Evolutionary conservation across 352 stramenopile species (phyloP), one percentile per base, ranked within the genome.

Genomic region (Elongisporangium prolatum): DNA sequence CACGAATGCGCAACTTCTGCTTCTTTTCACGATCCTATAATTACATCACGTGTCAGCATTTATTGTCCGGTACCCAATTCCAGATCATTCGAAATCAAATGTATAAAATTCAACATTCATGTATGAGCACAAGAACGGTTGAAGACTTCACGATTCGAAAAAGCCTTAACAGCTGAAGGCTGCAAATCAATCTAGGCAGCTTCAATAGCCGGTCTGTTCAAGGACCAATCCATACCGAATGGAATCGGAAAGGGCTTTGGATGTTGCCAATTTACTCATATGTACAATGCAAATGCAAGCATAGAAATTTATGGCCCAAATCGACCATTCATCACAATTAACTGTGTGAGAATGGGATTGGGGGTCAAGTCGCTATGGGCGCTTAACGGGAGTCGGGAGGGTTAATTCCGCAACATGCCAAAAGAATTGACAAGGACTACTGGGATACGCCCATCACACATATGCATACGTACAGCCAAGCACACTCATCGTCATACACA

Each of bases 171-270:
- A 95, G 86, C 86, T 95, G 86, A 93, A 95, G 86, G 86, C 83
- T 95, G 84, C 86, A 91, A 61, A 68, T 87, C 61, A 13, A 14
- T 94, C 57, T 95, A 54, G 86, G 84, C 86, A 85, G 66, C 66
- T 87, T 93, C 86, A 95, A 95, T 95, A 92, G 85, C 86, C 84
- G 79, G 79, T 94, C 86, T 91, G 86, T 95, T 95, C 86, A 95
- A 95, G 81, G 86, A 94, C 84, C 74, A 87, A 78, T 72, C 71
- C 77, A 18, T 64, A 89, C 75, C 79, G 72, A 91, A 80, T 88
- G 63, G 73, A 72, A 88, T 83, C 72, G 75, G 73, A 77, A 77
- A 75, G 78, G 81, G 84, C 84, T 91, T 93, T 93, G 84, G 84
- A 93, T 93, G 82, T 65, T 76, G 72, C 80, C 80, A 56, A 74